phyloP scores from a whole-genome alignment of 177 flowering plant genomes.

The Vitis hybrid region DNA sequence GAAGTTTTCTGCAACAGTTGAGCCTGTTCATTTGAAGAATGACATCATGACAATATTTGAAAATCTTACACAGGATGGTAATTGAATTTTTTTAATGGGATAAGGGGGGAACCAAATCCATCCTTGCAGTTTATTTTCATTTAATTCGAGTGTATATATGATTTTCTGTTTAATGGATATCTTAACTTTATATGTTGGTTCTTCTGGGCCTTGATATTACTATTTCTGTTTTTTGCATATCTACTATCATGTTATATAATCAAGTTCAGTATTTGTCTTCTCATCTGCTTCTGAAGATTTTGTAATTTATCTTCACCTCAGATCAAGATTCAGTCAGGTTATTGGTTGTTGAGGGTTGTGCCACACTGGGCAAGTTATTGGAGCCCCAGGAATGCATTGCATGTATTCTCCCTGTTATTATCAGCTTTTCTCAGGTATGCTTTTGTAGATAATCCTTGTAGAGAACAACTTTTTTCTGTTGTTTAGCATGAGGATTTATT shows the following conservation, averaged over 20 bases:
- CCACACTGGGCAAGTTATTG: conserved; percentile 83
- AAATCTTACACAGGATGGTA: conserved; percentile 87
- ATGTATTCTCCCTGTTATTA: conserved; percentile 81
- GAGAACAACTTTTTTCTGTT: background rate
- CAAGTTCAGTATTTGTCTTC: no score
- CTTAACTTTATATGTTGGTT: background rate
- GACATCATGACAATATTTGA: conserved; percentile 81
- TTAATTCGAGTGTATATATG: background rate
- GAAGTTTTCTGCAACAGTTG: conserved; percentile 85
- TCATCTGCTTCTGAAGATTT: no score
- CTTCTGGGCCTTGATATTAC: background rate
- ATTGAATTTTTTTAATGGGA: conserved; percentile 1
- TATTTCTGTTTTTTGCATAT: background rate
- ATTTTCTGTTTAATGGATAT: background rate
- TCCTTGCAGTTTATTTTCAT: background rate
- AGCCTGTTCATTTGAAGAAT: conserved; percentile 60
- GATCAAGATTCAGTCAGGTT: conserved; percentile 91
- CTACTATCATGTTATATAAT: no score
- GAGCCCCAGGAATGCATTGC: conserved; percentile 82
- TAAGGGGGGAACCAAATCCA: background rate
- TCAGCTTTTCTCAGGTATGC: conserved; percentile 77
- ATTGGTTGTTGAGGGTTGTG: conserved; percentile 92
- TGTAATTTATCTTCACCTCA: conserved; percentile 20
- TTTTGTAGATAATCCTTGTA: background rate
- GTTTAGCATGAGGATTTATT: background rate